Evolutionary conservation across 805 yeast species (phyloP).

Genomic region (Starmerella stellata): DNA sequence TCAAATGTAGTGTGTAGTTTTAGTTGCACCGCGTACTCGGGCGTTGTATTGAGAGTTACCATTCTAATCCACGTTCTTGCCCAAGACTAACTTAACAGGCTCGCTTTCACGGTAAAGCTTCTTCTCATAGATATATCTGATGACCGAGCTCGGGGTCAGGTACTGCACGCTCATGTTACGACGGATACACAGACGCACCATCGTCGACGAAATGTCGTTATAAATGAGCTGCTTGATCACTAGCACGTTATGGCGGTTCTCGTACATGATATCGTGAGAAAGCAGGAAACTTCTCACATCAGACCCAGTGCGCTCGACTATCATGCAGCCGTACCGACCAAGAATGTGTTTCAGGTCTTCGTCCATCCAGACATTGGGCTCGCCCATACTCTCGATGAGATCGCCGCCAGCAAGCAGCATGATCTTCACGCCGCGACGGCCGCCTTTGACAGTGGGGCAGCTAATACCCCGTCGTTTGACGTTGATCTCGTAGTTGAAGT

Average conservation of each 20-base stretch:
- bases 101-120: conserved; percentile 72
- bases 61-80: too few species aligned
- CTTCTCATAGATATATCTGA: conserved; percentile 86
- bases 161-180: conserved; percentile 96
- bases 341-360: conserved; percentile 83
- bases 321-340: conserved; percentile 90
- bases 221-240: conserved; percentile 92
- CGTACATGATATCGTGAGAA: conserved; percentile 93
- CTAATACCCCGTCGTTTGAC: conserved; percentile 72
- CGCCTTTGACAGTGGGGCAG: conserved; percentile 24
- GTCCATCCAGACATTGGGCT: conserved; percentile 98
- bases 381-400: conserved; percentile 97
- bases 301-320: conserved; percentile 90
- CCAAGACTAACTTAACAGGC: conserved; percentile 73
- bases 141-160: conserved; percentile 80
- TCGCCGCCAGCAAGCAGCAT: conserved; percentile 98
- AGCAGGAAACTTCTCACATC: conserved; percentile 85
- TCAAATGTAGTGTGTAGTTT: too few species aligned
- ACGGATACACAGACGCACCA: conserved; percentile 77
- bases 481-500: conserved; percentile 87
- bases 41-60: too few species aligned
- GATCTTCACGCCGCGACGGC: conserved; percentile 64
- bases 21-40: too few species aligned
- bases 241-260: conserved; percentile 76
- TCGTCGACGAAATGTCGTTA: conserved; percentile 89